Evolutionary conservation across 768 basidiomycete species (phyloP).

Genomic region (Mycena olivaceomarginata): DNA sequence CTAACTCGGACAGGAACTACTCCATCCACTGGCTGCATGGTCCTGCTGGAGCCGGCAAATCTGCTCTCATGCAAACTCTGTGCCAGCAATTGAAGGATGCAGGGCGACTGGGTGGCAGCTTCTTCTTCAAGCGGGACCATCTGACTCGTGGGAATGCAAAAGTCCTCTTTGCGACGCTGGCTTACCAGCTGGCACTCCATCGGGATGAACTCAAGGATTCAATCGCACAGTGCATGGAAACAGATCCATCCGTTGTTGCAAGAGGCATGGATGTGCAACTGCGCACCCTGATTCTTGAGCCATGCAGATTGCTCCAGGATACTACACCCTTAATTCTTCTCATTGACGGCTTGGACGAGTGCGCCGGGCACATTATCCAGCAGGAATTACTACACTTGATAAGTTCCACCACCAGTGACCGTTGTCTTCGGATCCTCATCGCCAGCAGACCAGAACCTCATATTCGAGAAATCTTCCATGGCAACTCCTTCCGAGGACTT

Average conservation of each 20-base stretch:
- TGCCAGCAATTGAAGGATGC: neutral
- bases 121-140: too few species aligned
- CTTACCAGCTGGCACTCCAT: slow-evolving; percentile 8
- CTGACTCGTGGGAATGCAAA: neutral
- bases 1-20: neutral
- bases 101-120: neutral
- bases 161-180: slow-evolving; percentile 2
- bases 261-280: neutral
- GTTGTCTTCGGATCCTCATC: neutral
- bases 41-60: slow-evolving; percentile 5
- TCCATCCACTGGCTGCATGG: neutral
- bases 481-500: neutral
- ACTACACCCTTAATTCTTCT: neutral
- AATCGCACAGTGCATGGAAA: neutral
- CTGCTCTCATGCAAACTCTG: neutral
- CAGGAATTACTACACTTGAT: neutral
- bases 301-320: neutral
- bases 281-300: neutral
- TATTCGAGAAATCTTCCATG: neutral
- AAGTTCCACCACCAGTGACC: neutral
- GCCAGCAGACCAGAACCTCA: slow-evolving; percentile 6
- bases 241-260: neutral
- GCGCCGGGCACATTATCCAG: neutral
- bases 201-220: neutral
- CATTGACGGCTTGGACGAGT: too few species aligned